Conservation (phyloP, 441 rosid species). For the Populus hybrid region DNA sequence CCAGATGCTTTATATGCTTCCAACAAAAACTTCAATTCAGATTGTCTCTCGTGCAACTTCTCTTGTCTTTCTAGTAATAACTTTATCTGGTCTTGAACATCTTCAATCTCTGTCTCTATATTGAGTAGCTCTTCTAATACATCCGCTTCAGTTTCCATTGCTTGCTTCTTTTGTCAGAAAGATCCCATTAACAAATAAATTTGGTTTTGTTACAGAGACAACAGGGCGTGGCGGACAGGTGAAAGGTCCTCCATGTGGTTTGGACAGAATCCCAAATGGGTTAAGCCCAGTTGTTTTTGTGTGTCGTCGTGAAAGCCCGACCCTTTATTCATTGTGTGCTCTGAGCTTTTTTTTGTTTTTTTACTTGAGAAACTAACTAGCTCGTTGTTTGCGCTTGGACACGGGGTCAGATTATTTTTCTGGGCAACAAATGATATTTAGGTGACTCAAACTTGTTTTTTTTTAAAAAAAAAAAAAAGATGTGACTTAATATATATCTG, state of each 20-base stretch:
- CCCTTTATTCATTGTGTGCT: not conserved
- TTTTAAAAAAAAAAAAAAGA: too few species aligned
- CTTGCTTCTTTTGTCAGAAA: not conserved
- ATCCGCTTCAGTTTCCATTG: not conserved
- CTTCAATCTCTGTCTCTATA: not conserved
- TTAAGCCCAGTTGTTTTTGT: not conserved
- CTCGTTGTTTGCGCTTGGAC: too few species aligned
- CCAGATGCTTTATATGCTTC: slow-evolving; percentile 45
- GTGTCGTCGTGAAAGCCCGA: not conserved
- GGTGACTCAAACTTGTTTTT: too few species aligned
- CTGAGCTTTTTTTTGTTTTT: not conserved
- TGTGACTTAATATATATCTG: too few species aligned
- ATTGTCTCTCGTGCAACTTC: slow-evolving; percentile 62
- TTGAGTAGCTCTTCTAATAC: not conserved
- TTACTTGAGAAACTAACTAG: too few species aligned
- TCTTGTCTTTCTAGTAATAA: slow-evolving; percentile 71
- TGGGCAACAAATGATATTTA: too few species aligned
- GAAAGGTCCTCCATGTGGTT: not conserved
- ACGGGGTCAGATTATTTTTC: too few species aligned
- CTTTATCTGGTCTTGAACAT: slow-evolving; percentile 56
- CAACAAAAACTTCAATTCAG: slow-evolving; percentile 58
- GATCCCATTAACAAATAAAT: not conserved
- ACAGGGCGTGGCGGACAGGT: not conserved
- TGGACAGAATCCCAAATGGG: not conserved
- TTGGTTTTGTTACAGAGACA: not conserved